Evolutionary conservation across 441 rosid genomes (phyloP).

Genomic region (Pelargonium exstipulatum): DNA sequence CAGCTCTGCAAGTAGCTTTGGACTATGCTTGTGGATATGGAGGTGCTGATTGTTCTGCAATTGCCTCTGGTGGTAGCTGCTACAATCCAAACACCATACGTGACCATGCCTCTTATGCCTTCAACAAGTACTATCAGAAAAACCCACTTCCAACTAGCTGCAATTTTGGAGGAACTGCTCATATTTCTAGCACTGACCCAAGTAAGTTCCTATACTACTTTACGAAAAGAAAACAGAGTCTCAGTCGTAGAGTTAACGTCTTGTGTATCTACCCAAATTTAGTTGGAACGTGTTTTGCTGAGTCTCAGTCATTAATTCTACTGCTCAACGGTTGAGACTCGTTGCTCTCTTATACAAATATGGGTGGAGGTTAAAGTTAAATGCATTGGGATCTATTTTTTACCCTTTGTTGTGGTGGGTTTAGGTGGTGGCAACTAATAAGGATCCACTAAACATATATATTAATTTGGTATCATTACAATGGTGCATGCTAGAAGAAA

Average conservation of each 20-base stretch:
- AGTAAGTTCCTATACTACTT: slow-evolving; percentile 40
- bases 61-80: slow-evolving; percentile 51
- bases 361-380: neutral
- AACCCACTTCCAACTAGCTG: slow-evolving; percentile 77
- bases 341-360: neutral
- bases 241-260: no score
- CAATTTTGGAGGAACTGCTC: slow-evolving; percentile 77
- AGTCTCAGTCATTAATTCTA: no score
- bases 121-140: slow-evolving; percentile 57
- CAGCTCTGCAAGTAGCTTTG: slow-evolving; percentile 48
- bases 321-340: no score
- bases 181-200: slow-evolving; percentile 67
- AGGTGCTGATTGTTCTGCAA: slow-evolving; percentile 49
- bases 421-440: neutral
- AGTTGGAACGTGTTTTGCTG: no score
- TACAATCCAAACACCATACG: slow-evolving; percentile 46
- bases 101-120: slow-evolving; percentile 56
- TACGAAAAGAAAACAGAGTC: no score
- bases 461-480: neutral
- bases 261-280: no score
- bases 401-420: neutral
- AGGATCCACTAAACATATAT: neutral
- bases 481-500: neutral
- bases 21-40: slow-evolving; percentile 64
- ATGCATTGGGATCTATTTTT: neutral